Percentiles rank a stretch among this genome's conserved stretches.
phyloP scores from a whole-genome alignment of 257 asterid species.

The Petrea volubilis region DNA sequence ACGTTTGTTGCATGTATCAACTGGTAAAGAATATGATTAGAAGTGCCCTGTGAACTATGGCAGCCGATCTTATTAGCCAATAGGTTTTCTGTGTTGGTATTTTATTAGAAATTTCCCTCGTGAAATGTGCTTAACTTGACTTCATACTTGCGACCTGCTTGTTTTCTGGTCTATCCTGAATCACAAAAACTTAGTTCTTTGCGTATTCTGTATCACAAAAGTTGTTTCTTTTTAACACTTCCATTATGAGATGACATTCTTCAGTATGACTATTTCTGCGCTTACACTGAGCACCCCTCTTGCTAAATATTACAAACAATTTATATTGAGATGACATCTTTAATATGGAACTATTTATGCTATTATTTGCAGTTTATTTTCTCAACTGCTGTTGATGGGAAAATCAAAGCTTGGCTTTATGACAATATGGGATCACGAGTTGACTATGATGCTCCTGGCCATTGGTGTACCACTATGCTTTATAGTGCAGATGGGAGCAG shows the following conservation, averaged over 20 bases:
- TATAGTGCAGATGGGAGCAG: slow-evolving; percentile 98
- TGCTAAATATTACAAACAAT: background rate
- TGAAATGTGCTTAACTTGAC: slow-evolving; percentile 4
- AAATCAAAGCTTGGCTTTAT: slow-evolving; percentile 97
- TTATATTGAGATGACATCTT: slow-evolving; percentile 3
- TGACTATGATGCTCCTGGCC: slow-evolving; percentile 99
- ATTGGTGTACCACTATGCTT: slow-evolving; percentile 93
- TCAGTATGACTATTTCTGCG: slow-evolving; percentile 7
- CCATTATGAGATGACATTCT: background rate
- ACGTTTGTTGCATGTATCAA: background rate
- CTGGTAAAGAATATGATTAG: background rate
- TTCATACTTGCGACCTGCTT: background rate
- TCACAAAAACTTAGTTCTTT: background rate
- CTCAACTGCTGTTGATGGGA: slow-evolving; percentile 96
- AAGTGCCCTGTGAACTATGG: background rate
- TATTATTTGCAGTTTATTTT: slow-evolving; percentile 76
- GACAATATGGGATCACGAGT: slow-evolving; percentile 96
- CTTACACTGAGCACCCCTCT: background rate
- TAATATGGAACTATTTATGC: slow-evolving; percentile 14
- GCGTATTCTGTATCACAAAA: background rate
- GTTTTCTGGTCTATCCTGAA: slow-evolving; percentile 16
- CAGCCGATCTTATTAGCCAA: background rate
- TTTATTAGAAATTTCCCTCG: background rate
- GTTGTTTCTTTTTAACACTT: background rate
- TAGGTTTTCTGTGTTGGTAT: too few species aligned